Percentiles rank a stretch among this genome's conserved stretches.
Conservation (phyloP, 2,329 filamentous ascomycete genomes). For the Penicillium sp. region DNA sequence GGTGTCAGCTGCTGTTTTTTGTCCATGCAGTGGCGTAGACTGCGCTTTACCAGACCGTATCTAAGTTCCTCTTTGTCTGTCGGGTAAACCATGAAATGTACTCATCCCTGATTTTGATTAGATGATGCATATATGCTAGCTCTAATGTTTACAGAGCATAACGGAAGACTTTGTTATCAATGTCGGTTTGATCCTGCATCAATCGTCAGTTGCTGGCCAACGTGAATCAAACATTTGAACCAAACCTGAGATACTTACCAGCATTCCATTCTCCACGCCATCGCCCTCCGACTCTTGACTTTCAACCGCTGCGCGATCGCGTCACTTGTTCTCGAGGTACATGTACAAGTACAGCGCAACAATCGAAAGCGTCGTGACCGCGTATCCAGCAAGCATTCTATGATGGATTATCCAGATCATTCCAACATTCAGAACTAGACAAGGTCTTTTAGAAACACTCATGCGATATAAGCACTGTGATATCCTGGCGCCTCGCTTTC, state of each 20-base stretch:
- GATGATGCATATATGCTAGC: background rate
- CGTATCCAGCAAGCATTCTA: constrained; percentile 64
- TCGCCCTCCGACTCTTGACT: constrained; percentile 54
- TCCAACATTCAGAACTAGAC: background rate
- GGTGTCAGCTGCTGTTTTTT: no score
- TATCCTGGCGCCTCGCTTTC: constrained; percentile 57
- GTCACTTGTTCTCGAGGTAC: constrained; percentile 60
- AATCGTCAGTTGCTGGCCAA: background rate
- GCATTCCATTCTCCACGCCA: constrained; percentile 62
- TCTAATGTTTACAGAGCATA: constrained; percentile 52
- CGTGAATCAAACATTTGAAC: no score
- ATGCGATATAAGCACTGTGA: constrained; percentile 44
- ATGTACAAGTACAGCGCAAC: constrained; percentile 62
- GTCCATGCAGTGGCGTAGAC: no score
- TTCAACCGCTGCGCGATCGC: constrained; percentile 55
- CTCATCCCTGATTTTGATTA: background rate
- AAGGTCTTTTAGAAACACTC: background rate
- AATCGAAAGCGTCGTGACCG: constrained; percentile 59
- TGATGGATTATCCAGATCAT: constrained; percentile 7
- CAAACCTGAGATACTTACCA: constrained; percentile 39
- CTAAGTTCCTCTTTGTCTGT: no score
- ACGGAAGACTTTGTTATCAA: constrained; percentile 62
- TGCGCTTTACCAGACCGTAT: no score
- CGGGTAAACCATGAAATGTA: no score
- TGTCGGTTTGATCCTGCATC: constrained; percentile 56